A percentile compares a stretch with the other conserved stretches of the same genome.
These are phyloP conservation scores for Pelargonium australe DNA, from an alignment of 441 rosid species.

Conservation along the genomic window DNA sequence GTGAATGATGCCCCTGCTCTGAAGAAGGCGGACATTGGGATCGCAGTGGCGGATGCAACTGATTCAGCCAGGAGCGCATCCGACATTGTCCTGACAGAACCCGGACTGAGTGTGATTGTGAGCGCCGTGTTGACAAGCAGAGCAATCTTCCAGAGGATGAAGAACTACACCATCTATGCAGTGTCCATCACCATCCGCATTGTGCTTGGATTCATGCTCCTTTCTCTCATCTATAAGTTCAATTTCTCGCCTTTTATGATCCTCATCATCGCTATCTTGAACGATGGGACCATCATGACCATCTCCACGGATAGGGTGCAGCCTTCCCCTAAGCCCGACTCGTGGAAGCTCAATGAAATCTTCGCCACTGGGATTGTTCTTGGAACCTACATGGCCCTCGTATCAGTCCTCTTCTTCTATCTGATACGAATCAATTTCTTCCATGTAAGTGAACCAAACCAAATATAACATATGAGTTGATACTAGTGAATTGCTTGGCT, in stretches of 20 bases:
- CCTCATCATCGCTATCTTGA: constrained; percentile 76
- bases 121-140: constrained; percentile 89
- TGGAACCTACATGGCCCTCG: constrained; percentile 71
- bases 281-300: constrained; percentile 94
- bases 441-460: constrained; percentile 38
- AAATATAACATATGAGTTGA: neutral
- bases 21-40: constrained; percentile 86
- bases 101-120: constrained; percentile 76
- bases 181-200: constrained; percentile 92
- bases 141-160: constrained; percentile 95
- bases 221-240: constrained; percentile 77
- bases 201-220: constrained; percentile 78
- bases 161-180: constrained; percentile 94
- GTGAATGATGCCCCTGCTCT: constrained; percentile 90
- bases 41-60: constrained; percentile 89
- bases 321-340: constrained; percentile 86
- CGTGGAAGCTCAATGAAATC: constrained; percentile 89
- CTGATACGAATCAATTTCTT: constrained; percentile 55
- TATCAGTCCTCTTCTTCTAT: constrained; percentile 66
- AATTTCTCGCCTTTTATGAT: constrained; percentile 97
- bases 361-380: constrained; percentile 74
- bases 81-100: constrained; percentile 84
- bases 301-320: constrained; percentile 82
- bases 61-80: constrained; percentile 93
- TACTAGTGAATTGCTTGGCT: constrained; percentile 6